These are phyloP conservation scores for Grosmannia serpens DNA, from an alignment of 2,329 filamentous ascomycete species.

Conservation along the genomic window DNA sequence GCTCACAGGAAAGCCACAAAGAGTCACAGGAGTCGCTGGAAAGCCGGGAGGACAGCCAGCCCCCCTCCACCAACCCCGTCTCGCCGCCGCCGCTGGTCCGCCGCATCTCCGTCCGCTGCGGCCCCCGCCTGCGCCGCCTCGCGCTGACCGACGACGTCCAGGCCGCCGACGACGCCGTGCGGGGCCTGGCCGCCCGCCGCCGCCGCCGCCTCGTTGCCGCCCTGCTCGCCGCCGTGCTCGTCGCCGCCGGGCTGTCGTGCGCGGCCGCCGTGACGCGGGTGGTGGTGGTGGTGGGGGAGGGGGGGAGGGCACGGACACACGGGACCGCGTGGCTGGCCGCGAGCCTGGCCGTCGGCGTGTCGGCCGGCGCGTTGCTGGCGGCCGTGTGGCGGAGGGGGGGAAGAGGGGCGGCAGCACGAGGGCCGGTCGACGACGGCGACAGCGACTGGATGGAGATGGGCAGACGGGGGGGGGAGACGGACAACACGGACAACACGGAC, in stretches of 20 bases:
- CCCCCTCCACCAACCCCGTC: too few relatives aligned
- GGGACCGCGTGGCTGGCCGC: slow-evolving; percentile 7
- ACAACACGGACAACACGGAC: too few relatives aligned
- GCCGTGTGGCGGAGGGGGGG: not conserved
- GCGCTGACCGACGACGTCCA: slow-evolving; percentile 2
- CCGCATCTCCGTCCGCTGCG: slow-evolving; percentile 8
- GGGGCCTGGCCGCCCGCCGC: not conserved
- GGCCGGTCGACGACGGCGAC: not conserved
- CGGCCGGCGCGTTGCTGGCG: not conserved
- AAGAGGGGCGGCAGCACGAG: not conserved
- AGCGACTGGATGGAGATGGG: not conserved
- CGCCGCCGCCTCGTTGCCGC: slow-evolving; percentile 7
- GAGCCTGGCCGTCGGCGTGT: slow-evolving; percentile 2
- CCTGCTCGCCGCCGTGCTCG: slow-evolving; percentile 1
- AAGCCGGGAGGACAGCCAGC: too few relatives aligned
- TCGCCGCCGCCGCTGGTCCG: slow-evolving; percentile 3
- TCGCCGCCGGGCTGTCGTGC: slow-evolving; percentile 5
- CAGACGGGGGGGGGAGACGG: not conserved
- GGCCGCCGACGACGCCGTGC: slow-evolving; percentile 7
- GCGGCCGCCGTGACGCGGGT: slow-evolving; percentile 4
- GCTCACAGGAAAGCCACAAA: too few relatives aligned
- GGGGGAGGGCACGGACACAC: not conserved
- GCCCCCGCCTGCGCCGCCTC: slow-evolving; percentile 6
- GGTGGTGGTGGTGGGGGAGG: not conserved
- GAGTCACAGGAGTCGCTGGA: too few relatives aligned